Evolutionary conservation across 306 rosid species (phyloP).

Genomic region (Fagus crenata): DNA sequence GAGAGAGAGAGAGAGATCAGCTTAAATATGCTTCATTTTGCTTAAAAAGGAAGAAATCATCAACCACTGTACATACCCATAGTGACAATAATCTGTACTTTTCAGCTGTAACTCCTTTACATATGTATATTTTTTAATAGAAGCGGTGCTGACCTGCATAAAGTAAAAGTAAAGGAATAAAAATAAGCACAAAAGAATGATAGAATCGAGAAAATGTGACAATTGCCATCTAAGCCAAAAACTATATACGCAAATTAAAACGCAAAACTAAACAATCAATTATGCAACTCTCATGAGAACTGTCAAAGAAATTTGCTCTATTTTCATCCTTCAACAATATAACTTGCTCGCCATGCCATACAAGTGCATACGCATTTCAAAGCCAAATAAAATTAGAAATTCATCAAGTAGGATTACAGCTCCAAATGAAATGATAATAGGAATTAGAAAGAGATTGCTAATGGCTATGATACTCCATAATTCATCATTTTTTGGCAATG

Average conservation of each 20-base stretch:
- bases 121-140: slow-evolving; percentile 76
- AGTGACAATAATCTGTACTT: slow-evolving; percentile 79
- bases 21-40: not conserved
- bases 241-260: not conserved
- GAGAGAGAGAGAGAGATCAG: not conserved
- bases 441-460: not conserved
- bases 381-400: not conserved
- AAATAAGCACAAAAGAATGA: not conserved
- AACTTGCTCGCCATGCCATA: not conserved
- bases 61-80: slow-evolving; percentile 64
- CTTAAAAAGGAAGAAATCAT: slow-evolving; percentile 19
- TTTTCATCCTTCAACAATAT: not conserved
- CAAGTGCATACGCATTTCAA: not conserved
- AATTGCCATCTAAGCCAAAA: slow-evolving; percentile 4
- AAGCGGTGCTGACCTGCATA: slow-evolving; percentile 87
- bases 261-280: not conserved
- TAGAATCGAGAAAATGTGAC: not conserved
- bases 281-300: not conserved
- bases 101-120: slow-evolving; percentile 89
- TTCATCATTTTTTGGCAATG: slow-evolving; percentile 6
- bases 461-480: not conserved
- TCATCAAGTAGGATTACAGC: slow-evolving; percentile 4
- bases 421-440: slow-evolving; percentile 2
- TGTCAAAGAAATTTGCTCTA: not conserved
- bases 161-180: slow-evolving; percentile 4